These are phyloP conservation scores for Aspergillus floridensis DNA, from an alignment of 2,329 filamentous ascomycete genomes.

Conservation along the genomic window DNA sequence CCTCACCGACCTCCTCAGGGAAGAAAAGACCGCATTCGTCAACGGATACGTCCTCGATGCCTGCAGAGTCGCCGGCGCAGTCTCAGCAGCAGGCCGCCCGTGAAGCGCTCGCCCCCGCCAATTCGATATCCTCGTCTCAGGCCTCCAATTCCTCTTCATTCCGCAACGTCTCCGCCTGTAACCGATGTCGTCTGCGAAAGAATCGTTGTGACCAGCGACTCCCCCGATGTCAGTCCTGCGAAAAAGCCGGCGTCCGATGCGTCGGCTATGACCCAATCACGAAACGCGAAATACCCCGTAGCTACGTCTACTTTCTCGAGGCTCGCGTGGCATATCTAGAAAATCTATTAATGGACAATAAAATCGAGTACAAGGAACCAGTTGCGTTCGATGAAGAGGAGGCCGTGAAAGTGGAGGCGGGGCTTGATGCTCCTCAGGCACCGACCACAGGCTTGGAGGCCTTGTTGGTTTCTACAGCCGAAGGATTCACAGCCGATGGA, in stretches of 20 bases:
- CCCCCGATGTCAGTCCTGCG: conserved; percentile 85
- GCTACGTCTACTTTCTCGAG: conserved; percentile 93
- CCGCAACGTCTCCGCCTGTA: conserved; percentile 90
- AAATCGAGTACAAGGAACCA: conserved; percentile 69
- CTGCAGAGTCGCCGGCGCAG: conserved; percentile 20
- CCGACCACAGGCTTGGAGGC: conserved; percentile 18
- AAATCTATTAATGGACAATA: conserved; percentile 65
- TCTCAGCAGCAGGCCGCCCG: conserved; percentile 19
- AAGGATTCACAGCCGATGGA: conserved; percentile 13
- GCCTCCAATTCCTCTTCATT: conserved; percentile 52
- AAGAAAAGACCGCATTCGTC: conserved; percentile 39
- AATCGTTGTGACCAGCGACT: conserved; percentile 93
- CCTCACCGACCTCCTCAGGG: conserved; percentile 32
- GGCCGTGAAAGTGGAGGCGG: conserved; percentile 30
- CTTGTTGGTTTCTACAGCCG: conserved; percentile 14
- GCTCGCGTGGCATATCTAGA: conserved; percentile 82
- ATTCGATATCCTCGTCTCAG: conserved; percentile 22
- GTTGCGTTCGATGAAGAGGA: conserved; percentile 61
- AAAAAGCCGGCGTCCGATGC: conserved; percentile 87
- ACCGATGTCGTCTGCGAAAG: conserved; percentile 86
- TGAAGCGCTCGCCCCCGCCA: conserved; percentile 14
- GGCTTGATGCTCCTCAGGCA: conserved; percentile 23
- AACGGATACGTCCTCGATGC: conserved; percentile 25
- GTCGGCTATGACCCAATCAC: conserved; percentile 96
- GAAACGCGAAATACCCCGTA: conserved; percentile 88